Base-by-base conservation (phyloP, 306 rosid genomes). In the Sechiopsis laciniata region DNA sequence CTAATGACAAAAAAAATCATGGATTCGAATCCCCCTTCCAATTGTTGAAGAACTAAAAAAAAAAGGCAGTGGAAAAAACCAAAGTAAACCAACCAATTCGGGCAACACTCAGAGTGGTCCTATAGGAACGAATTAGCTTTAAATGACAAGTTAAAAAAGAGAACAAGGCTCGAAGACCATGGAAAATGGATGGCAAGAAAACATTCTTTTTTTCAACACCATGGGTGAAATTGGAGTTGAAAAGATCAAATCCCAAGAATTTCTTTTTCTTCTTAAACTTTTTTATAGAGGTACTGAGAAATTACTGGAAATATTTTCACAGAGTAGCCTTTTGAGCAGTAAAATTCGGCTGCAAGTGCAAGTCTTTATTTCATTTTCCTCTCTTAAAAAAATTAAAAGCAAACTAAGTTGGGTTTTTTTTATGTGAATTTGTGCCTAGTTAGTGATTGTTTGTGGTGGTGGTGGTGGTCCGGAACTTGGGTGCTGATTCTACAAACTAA, bases 391-490 rank as follows among this genome's bases (percentile, higher is more conserved):
- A 77, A 82, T 78, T 3, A 88, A 93, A 87, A 90, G 85, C 24
- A 80, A 81, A 76, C 82, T 77, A 79, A 84, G 85, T 64, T 77
- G 80, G 75, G 75, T 53, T 48, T 83, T 48, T 83, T 32, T 32
- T 66, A 26, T 88, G 91, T 84, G 77, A 75, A 86, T 78, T 71
- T 87, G 96, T 75, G 78, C 62, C 77, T 26, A 8, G 32, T 52
- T 63, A 24, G 76, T 17, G 46, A 24, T 17, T 42, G 46, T 26
- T 50, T 22, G 78, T 75, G 88, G 97, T 85, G 77, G 95, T 32
- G 5, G 37, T 32, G 37, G 37, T 91, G 97, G 97, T 87, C 97
- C 97, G 89, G 79, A 20, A 63, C 75, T 74, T 73, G 63, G 85
- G 75, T 81, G 69, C 70, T 48, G 73, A 32, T 5, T 2, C 35